These are phyloP conservation scores for Pseudopyricularia javanii DNA, from an alignment of 2,329 filamentous ascomycete species.

Conservation along the genomic window DNA sequence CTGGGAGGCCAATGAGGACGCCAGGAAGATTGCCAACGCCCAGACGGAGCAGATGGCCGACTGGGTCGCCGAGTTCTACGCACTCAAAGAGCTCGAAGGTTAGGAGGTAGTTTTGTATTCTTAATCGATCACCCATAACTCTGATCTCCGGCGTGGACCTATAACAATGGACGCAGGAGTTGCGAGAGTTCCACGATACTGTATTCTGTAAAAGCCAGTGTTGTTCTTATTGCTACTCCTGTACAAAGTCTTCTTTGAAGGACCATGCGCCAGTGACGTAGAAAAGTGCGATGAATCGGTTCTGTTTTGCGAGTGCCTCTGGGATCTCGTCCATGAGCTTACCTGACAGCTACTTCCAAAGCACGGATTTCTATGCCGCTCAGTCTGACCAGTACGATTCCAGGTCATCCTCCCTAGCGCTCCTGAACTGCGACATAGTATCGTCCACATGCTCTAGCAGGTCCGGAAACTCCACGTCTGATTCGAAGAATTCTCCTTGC, in stretches of 20 bases:
- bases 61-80: slow-evolving; percentile 41
- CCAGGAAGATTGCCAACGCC: slow-evolving; percentile 33
- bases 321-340: too few species aligned
- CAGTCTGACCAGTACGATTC: neutral
- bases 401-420: neutral
- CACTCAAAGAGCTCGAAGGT: slow-evolving; percentile 8
- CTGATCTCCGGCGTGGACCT: too few species aligned
- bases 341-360: too few species aligned
- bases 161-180: too few species aligned
- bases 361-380: too few species aligned
- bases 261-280: too few species aligned
- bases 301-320: too few species aligned
- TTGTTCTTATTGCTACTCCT: neutral
- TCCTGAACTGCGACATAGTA: neutral
- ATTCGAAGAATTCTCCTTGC: neutral
- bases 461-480: neutral
- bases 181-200: too few species aligned
- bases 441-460: neutral
- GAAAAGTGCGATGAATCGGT: too few species aligned
- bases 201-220: too few species aligned
- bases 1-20: slow-evolving; percentile 35
- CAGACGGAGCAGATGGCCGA: slow-evolving; percentile 34
- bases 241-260: neutral
- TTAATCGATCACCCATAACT: too few species aligned
- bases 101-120: too few species aligned